A percentile compares a stretch with the other conserved stretches of the same genome.
Conservation (phyloP, 2,329 filamentous ascomycete genomes). For the Aspergillus pseudotamarii region DNA sequence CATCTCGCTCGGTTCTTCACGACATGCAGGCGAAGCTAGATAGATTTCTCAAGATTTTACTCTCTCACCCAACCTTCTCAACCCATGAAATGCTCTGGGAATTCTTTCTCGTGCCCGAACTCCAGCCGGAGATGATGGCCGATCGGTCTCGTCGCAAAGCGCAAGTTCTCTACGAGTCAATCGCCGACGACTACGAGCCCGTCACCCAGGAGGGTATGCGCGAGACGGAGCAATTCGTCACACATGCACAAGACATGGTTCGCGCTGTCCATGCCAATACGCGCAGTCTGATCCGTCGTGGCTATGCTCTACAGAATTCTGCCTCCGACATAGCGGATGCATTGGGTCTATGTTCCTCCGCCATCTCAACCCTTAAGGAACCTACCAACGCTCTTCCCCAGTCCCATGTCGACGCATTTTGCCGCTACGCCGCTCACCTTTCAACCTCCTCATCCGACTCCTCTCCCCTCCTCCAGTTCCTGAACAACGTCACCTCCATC, state of each 20-base stretch:
- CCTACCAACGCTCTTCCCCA: constrained; percentile 66
- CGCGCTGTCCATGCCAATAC: constrained; percentile 81
- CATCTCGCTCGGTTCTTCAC: constrained; percentile 81
- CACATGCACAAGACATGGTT: constrained; percentile 87
- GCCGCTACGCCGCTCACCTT: constrained; percentile 69
- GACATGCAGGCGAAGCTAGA: constrained; percentile 87
- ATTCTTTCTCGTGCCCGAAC: constrained; percentile 94
- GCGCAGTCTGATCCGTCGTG: constrained; percentile 77
- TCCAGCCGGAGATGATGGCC: constrained; percentile 86
- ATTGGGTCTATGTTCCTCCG: constrained; percentile 45
- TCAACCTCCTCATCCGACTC: constrained; percentile 64
- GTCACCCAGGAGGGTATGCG: constrained; percentile 70
- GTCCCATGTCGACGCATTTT: constrained; percentile 69
- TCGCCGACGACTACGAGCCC: constrained; percentile 86
- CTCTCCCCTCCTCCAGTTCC: constrained; percentile 72
- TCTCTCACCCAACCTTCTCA: constrained; percentile 87
- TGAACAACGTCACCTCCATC: constrained; percentile 76
- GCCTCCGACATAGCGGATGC: constrained; percentile 52
- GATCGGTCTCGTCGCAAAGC: constrained; percentile 86
- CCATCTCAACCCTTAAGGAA: constrained; percentile 53
- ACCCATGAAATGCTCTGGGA: constrained; percentile 99
- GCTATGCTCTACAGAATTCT: constrained; percentile 71
- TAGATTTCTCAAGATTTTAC: constrained; percentile 81
- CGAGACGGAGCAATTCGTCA: constrained; percentile 91
- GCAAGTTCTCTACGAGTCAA: constrained; percentile 76